Evolutionary conservation across 768 basidiomycete genomes (phyloP).

Genomic region (Tricholomella constricta): DNA sequence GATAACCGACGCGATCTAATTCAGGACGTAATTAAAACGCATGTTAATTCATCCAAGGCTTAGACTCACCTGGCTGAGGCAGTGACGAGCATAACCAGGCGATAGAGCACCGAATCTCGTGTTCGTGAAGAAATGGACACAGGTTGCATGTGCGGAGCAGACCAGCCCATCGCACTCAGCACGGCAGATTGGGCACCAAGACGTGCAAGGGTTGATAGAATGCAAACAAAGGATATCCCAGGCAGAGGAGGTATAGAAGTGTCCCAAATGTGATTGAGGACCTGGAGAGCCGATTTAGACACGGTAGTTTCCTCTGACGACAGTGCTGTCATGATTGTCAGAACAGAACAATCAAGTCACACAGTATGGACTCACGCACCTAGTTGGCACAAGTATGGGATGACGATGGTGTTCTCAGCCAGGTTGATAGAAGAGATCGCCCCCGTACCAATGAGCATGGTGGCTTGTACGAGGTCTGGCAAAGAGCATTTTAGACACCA

Average conservation of each 20-base stretch:
- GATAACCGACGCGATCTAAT: slow-evolving; percentile 36
- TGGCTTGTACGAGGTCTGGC: slow-evolving; percentile 42
- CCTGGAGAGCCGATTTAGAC: slow-evolving; percentile 29
- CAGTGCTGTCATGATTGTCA: slow-evolving; percentile 26
- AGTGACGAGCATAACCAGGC: slow-evolving; percentile 43
- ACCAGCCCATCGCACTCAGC: slow-evolving; percentile 37
- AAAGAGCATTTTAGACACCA: slow-evolving; percentile 2
- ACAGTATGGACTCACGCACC: slow-evolving; percentile 31
- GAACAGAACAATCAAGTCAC: not conserved
- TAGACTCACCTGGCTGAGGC: slow-evolving; percentile 48
- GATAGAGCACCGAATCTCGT: slow-evolving; percentile 37
- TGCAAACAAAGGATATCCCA: slow-evolving; percentile 33
- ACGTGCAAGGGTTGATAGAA: slow-evolving; percentile 39
- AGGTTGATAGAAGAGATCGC: slow-evolving; percentile 36
- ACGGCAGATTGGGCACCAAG: slow-evolving; percentile 46
- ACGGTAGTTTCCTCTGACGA: slow-evolving; percentile 21
- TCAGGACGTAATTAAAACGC: slow-evolving; percentile 1
- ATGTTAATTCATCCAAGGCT: not conserved
- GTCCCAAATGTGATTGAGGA: slow-evolving; percentile 37
- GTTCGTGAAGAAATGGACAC: slow-evolving; percentile 16
- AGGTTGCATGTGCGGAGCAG: slow-evolving; percentile 8
- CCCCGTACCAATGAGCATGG: slow-evolving; percentile 44
- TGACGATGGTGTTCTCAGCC: slow-evolving; percentile 27
- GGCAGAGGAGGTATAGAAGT: slow-evolving; percentile 16
- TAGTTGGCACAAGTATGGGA: slow-evolving; percentile 43